Conservation (phyloP, 2,329 filamentous ascomycete genomes). For the Scorias spongiosa region DNA sequence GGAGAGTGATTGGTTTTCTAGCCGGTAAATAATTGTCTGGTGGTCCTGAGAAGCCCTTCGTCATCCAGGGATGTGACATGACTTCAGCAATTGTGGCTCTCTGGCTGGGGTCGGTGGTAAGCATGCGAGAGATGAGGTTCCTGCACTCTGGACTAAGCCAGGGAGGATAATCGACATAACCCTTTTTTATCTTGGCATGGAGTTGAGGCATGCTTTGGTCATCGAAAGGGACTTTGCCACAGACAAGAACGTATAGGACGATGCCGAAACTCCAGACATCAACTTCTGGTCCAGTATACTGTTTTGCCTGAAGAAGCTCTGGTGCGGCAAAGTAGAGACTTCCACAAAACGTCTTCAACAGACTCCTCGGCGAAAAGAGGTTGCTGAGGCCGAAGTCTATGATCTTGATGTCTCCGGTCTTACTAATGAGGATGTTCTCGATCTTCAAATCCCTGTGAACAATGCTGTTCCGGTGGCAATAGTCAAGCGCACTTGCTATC, state of each 20-base stretch:
- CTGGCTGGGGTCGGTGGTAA: conserved; percentile 82
- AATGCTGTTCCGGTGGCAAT: conserved; percentile 95
- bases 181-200: conserved; percentile 98
- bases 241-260: conserved; percentile 90
- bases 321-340: conserved; percentile 96
- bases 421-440: conserved; percentile 97
- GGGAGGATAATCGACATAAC: conserved; percentile 83
- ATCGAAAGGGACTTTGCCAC: conserved; percentile 95
- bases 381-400: conserved; percentile 98
- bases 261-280: conserved; percentile 99
- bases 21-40: conserved; percentile 79
- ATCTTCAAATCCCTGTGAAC: conserved; percentile 97
- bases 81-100: conserved; percentile 81
- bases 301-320: conserved; percentile 80
- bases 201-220: conserved; percentile 98
- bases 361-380: conserved; percentile 69
- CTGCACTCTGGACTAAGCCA: conserved; percentile 93
- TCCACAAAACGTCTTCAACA: conserved; percentile 93
- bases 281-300: conserved; percentile 91
- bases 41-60: conserved; percentile 71
- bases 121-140: conserved; percentile 82
- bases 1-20: conserved; percentile 72
- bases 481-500: conserved; percentile 91
- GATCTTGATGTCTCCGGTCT: conserved; percentile 97
- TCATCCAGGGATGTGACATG: conserved; percentile 90